Percentiles rank a stretch among this genome's conserved stretches.
Conservation (phyloP, 169 alveolate species). For the Theileria parva region DNA sequence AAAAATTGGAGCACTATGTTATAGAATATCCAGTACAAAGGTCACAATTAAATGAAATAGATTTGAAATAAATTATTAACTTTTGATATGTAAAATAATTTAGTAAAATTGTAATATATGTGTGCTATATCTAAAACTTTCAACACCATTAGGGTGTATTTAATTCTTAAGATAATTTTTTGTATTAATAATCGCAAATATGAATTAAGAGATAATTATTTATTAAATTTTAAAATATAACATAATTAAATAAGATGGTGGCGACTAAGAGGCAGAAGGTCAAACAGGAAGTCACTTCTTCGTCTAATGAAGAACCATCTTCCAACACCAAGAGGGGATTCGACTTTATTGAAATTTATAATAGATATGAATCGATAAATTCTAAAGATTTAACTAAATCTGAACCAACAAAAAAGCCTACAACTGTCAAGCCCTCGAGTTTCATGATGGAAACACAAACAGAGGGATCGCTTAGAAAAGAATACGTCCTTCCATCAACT, state of each 20-base stretch:
- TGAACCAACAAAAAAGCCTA: not conserved
- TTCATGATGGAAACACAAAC: not conserved
- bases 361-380: not conserved
- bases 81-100: not conserved
- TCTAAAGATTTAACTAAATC: not conserved
- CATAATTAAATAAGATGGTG: not conserved
- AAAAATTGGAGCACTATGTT: slow-evolving; percentile 39
- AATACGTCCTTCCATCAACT: slow-evolving; percentile 31
- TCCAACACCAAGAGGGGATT: not conserved
- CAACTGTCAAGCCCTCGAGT: not conserved
- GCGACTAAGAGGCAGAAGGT: not conserved
- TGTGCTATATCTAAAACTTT: not conserved
- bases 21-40: slow-evolving; percentile 19
- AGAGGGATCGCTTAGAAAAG: slow-evolving; percentile 22
- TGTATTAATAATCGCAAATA: not conserved
- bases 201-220: not conserved
- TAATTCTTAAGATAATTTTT: not conserved
- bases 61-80: not conserved
- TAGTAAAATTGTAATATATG: not conserved
- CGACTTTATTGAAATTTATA: not conserved
- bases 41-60: not conserved
- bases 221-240: too few species aligned
- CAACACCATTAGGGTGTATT: not conserved
- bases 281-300: not conserved
- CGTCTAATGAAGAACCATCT: not conserved